Conservation (phyloP, 208 protist genomes). For the Kentomonas sorsogonicus region DNA sequence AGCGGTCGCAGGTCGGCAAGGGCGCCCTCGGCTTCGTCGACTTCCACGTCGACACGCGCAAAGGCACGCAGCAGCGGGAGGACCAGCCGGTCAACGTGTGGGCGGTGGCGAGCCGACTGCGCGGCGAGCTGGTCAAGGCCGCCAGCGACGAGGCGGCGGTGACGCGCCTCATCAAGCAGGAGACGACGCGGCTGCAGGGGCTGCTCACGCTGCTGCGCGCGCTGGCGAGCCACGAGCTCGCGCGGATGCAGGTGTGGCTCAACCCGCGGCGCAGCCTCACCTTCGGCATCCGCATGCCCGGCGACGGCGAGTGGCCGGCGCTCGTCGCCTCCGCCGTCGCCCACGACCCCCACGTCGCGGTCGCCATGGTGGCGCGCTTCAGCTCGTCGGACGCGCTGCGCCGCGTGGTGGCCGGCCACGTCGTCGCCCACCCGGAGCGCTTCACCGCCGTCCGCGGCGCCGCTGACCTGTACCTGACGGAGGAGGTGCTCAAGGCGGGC, state of each 20-base stretch:
- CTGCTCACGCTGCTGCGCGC: conserved; percentile 53
- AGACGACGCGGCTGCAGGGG: conserved; percentile 32
- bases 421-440: conserved; percentile 39
- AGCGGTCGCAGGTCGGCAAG: conserved; percentile 23
- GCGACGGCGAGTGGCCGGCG: conserved; percentile 22
- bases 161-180: conserved; percentile 26
- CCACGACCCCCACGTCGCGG: conserved; percentile 56
- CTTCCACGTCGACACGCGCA: conserved; percentile 38
- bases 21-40: conserved; percentile 57
- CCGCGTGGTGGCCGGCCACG: conserved; percentile 20
- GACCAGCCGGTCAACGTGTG: not conserved
- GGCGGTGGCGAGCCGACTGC: not conserved
- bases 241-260: conserved; percentile 68
- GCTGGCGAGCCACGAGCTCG: conserved; percentile 64
- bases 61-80: conserved; percentile 11
- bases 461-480: conserved; percentile 66
- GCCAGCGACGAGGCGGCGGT: conserved; percentile 17
- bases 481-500: conserved; percentile 47
- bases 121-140: conserved; percentile 4
- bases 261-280: conserved; percentile 43
- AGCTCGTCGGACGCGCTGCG: conserved; percentile 36
- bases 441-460: conserved; percentile 57
- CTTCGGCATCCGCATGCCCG: conserved; percentile 22
- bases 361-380: conserved; percentile 68
- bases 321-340: conserved; percentile 41